Base-by-base conservation (phyloP, 768 basidiomycete species). In the Collybia mongolica region DNA sequence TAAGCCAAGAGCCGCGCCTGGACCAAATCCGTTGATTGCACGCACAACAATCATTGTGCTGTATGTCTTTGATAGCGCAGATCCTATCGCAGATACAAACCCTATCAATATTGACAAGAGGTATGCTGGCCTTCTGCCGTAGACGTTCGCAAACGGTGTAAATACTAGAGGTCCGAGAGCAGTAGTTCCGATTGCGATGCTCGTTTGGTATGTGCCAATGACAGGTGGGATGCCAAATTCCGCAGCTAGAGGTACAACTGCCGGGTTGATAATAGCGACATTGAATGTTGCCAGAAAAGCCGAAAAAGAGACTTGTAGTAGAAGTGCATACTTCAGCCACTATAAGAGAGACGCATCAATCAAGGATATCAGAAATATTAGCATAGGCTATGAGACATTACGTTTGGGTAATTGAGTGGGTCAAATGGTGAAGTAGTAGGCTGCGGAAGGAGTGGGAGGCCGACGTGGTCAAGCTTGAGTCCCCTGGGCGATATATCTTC, bases 361-460 rank as follows among this genome's bases (percentile, higher is more conserved):
- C n/a, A 39, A n/a, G 42, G 15, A 24, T 24, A 20, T 14, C 24
- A 26, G 24, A 26, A 26, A 17, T 15, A 19, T n/a, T n/a, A 23
- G 42, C 5, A 35, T 11, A 24, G 44, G 37, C 19, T 35, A 8
- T 44, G 26, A 8, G 2, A 6, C 51, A 46, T 52, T 53, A 68
- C 68, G 48, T 61, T 66, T 23, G 72, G 72, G 46, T 73, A 75
- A 50, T 73, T 74, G 46, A 75, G 60, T 26, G 73, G 74, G 55
- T 76, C 74, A 37, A 60, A 62, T 18, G 67, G 65, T n/a, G 66
- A 68, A 36, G 58, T 53, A 3, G 72, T 65, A 11, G 74, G 74
- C 41, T 77, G 74, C 19, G 76, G 74, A 38, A 72, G 62, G 42
- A 77, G 67, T 14, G 73, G 68, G 12, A 75, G 66, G n/a, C 72